Evolutionary conservation across 2,329 filamentous ascomycete species (phyloP).

Genomic region (Fonsecaea erecta): DNA sequence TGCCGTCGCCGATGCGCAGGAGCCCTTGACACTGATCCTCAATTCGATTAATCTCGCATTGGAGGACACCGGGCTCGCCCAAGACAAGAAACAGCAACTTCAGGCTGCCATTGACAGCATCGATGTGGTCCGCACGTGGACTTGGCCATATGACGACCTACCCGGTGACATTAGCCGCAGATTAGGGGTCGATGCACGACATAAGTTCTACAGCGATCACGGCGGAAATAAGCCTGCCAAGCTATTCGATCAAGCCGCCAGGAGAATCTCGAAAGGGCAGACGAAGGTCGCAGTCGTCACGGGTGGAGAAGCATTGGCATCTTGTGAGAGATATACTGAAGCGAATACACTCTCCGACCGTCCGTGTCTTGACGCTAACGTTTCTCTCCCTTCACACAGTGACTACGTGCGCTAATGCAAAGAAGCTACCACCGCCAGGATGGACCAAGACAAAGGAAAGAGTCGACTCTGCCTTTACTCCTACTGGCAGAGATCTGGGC

Average conservation of each 20-base stretch:
- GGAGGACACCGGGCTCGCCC: conserved; percentile 52
- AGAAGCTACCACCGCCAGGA: conserved; percentile 61
- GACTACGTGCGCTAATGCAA: conserved; percentile 57
- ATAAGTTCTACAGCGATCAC: conserved; percentile 60
- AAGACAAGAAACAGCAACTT: conserved; percentile 42
- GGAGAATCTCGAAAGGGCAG: conserved; percentile 59
- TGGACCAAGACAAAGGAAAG: conserved; percentile 60
- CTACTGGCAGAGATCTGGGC: conserved; percentile 54
- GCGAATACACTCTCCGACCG: not conserved
- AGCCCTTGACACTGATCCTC: conserved; percentile 64
- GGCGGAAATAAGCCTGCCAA: conserved; percentile 67
- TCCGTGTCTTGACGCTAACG: not conserved
- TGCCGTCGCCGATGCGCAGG: conserved; percentile 58
- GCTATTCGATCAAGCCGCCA: conserved; percentile 67
- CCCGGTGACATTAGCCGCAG: conserved; percentile 58
- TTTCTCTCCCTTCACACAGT: conserved; percentile 45
- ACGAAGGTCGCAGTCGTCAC: conserved; percentile 63
- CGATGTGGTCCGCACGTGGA: conserved; percentile 66
- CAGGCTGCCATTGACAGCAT: conserved; percentile 61
- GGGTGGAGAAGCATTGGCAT: conserved; percentile 69
- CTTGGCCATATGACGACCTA: conserved; percentile 67
- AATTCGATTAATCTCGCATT: conserved; percentile 60
- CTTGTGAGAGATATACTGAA: conserved; percentile 30
- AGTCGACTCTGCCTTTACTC: conserved; percentile 56
- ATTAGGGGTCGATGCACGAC: conserved; percentile 54